These are phyloP conservation scores for Magnusiomyces clavatus DNA, from an alignment of 1,139 yeast genomes.

Conservation along the genomic window DNA sequence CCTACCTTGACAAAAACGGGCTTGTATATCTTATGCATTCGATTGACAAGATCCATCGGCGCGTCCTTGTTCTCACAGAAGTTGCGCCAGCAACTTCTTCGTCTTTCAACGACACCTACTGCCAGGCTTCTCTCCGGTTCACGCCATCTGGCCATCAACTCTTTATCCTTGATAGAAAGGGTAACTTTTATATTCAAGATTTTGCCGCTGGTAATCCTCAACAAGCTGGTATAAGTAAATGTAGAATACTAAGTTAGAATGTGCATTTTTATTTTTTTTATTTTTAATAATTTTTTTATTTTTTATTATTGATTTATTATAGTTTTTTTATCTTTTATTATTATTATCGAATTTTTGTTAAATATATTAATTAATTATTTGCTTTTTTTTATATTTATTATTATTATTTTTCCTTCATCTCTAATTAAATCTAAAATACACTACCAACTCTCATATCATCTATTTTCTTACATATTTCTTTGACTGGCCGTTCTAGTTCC, in stretches of 20 bases:
- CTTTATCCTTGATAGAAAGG: conserved; percentile 72
- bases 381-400: background rate
- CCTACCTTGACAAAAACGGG: conserved; percentile 73
- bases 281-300: too few species aligned
- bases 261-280: too few species aligned
- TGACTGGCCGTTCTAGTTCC: conserved; percentile 47
- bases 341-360: too few species aligned
- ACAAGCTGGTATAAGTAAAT: conserved; percentile 69
- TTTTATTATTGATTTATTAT: too few species aligned
- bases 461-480: conserved; percentile 55
- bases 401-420: background rate
- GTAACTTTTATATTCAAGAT: conserved; percentile 69
- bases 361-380: too few species aligned
- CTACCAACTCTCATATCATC: conserved; percentile 49
- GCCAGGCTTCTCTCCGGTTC: conserved; percentile 64
- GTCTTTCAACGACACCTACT: conserved; percentile 33
- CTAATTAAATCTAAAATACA: conserved; percentile 26
- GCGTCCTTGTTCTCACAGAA: conserved; percentile 68
- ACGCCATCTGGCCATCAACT: conserved; percentile 76
- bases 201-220: conserved; percentile 81
- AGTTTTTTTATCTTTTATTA: too few species aligned
- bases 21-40: conserved; percentile 61
- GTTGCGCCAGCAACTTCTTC: conserved; percentile 59
- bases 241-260: conserved; percentile 32
- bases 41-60: conserved; percentile 42